Evolutionary conservation across 2,329 filamentous ascomycete genomes (phyloP).

Genomic region (Conoideocrella luteorostrata): DNA sequence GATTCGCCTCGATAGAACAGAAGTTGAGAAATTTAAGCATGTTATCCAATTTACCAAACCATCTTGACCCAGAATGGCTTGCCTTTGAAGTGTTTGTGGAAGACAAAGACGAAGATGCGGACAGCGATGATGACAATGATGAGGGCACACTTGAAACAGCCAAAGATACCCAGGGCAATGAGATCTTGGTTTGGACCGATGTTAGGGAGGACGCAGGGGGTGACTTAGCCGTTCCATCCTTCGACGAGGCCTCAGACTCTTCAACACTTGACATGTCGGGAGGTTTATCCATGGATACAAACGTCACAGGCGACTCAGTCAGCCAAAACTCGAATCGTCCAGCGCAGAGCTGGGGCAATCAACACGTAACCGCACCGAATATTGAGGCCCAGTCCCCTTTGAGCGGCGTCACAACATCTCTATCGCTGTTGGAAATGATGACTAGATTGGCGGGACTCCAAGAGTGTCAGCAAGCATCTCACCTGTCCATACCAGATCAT

Average conservation of each 20-base stretch:
- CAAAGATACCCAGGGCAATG: no score
- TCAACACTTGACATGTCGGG: background rate
- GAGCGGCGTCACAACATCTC: constrained; percentile 46
- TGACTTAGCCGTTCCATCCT: no score
- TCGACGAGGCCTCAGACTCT: background rate
- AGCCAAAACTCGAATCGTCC: no score
- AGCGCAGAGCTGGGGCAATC: no score
- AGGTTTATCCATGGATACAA: no score
- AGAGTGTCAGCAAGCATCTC: constrained; percentile 84
- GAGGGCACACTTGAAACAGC: no score
- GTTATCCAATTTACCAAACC: constrained; percentile 49
- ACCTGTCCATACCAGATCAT: constrained; percentile 85
- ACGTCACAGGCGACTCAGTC: no score
- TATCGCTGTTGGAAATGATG: constrained; percentile 81
- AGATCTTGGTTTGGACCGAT: no score
- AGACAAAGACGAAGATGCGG: constrained; percentile 34
- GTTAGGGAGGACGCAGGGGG: no score
- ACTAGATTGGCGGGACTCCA: constrained; percentile 81
- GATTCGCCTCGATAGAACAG: no score
- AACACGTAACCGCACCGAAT: constrained; percentile 16
- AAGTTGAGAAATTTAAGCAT: background rate
- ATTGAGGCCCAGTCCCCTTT: constrained; percentile 40
- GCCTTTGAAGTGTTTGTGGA: constrained; percentile 80
- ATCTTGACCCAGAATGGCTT: constrained; percentile 85
- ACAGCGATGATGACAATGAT: constrained; percentile 25